Evolutionary conservation across 768 basidiomycete species (phyloP).

Genomic region (Boletus rex-veris): DNA sequence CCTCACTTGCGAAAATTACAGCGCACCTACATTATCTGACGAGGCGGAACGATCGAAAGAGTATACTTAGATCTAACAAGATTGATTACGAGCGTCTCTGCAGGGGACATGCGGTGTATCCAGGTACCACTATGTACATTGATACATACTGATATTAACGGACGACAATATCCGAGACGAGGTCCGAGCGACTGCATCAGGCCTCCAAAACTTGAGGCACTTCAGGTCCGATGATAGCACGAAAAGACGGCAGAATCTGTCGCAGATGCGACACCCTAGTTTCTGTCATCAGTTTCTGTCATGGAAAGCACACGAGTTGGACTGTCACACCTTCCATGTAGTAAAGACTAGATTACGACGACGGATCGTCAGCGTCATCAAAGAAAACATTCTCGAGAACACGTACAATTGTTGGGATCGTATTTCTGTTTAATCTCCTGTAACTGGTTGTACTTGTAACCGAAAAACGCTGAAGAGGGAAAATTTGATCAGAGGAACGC

Average conservation of each 20-base stretch:
- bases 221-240: background rate
- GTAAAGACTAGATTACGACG: slow-evolving; percentile 11
- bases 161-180: background rate
- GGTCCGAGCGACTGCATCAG: background rate
- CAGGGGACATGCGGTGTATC: too few species aligned
- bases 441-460: slow-evolving; percentile 15
- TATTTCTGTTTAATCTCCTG: slow-evolving; percentile 14
- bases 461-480: slow-evolving; percentile 11
- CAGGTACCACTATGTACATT: too few species aligned
- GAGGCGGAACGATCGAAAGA: too few species aligned
- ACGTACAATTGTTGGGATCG: slow-evolving; percentile 13
- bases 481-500: too few species aligned
- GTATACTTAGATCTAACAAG: too few species aligned
- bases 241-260: background rate
- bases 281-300: background rate
- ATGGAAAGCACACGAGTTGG: too few species aligned
- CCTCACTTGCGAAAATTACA: too few species aligned
- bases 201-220: too few species aligned
- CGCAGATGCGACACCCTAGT: slow-evolving; percentile 7
- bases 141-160: too few species aligned
- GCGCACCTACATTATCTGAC: too few species aligned
- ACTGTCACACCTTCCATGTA: slow-evolving; percentile 4
- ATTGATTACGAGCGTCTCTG: too few species aligned
- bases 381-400: background rate
- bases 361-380: background rate